A percentile compares a stretch with the other conserved stretches of the same genome.
phyloP scores from a whole-genome alignment of 2,329 filamentous ascomycete species.

The Chrysoporthe austroafricana region DNA sequence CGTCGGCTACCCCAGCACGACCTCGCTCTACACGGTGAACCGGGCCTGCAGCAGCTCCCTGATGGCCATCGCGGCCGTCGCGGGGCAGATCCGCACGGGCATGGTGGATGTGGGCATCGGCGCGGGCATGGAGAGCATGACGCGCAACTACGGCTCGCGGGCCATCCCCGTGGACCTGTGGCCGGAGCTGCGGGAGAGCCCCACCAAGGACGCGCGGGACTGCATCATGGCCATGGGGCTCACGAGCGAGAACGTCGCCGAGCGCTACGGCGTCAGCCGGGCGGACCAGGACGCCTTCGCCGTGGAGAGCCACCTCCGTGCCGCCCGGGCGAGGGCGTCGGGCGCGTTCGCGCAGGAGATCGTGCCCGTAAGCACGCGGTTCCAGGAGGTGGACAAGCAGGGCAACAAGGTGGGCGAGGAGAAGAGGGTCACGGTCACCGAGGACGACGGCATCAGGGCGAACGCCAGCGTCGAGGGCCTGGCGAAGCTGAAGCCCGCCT shows the following conservation, averaged over 20 bases:
- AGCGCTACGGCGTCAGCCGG: constrained; percentile 72
- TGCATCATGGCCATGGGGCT: constrained; percentile 95
- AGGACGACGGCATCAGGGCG: constrained; percentile 82
- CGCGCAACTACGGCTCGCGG: constrained; percentile 79
- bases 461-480: constrained; percentile 71
- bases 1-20: constrained; percentile 73
- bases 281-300: constrained; percentile 85
- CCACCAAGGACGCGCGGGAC: constrained; percentile 72
- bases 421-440: constrained; percentile 67
- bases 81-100: constrained; percentile 75
- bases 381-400: constrained; percentile 65
- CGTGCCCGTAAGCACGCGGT: constrained; percentile 75
- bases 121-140: constrained; percentile 97
- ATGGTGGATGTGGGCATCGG: constrained; percentile 76
- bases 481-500: constrained; percentile 82
- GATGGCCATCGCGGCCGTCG: constrained; percentile 74
- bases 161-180: constrained; percentile 86
- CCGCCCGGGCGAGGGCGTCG: constrained; percentile 67
- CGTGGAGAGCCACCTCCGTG: constrained; percentile 72
- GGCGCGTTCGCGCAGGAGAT: constrained; percentile 81
- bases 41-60: constrained; percentile 82
- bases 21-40: constrained; percentile 85
- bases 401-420: constrained; percentile 59
- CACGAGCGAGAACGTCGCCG: constrained; percentile 86
- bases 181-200: constrained; percentile 69